Evolutionary conservation across 345 rosid species (phyloP), one percentile per base, ranked within the genome.

Genomic region (Xanthoceras sorbifolium): DNA sequence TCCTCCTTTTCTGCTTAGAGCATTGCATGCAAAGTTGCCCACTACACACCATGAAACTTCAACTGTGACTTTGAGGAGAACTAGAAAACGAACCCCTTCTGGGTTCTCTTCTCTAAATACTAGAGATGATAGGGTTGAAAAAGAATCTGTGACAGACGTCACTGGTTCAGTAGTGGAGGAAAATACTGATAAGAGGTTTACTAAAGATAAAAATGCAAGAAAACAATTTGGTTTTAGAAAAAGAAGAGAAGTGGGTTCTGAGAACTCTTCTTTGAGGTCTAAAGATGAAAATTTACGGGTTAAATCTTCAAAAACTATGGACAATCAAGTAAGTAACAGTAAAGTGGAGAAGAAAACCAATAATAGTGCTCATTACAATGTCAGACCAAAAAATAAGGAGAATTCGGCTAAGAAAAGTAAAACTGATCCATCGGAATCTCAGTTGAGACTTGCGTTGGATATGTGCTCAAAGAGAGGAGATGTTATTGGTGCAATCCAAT

Each of bases 381-480:
- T 76, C 46, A 71, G 66, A 76, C 79, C 61, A 50, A 73, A 64
- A 64, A 77, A 29, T 64, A 34, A 38, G 36, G 73, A 42, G 52
- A 77, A 86, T 66, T 54, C 60, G 78, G 73, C 78, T 5, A 81
- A 76, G 85, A 83, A 72, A 67, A 69, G 62, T 48, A 82, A 83
- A 80, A 76, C 6, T 59, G 86, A 83, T 36, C 22, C 77, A 18
- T 77, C 81, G 2, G 85, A 38, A 74, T 42, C 66, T 40, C 28
- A 60, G 69, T 68, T 83, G 64, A 81, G 84, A 44, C 59, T 74
- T 48, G 67, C 75, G 42, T 77, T 91, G 85, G 96, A 89, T 73
- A 85, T 67, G 89, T 91, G 93, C 68, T 89, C 90, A 28, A 88
- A 88, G 76, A 82, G 75, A 46, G 96, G 93, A 57, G 91, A 88